A percentile compares a stretch with the other conserved stretches of the same genome.
phyloP scores from a whole-genome alignment of 1,139 yeast species.

The Saccharomycopsis hybrid region DNA sequence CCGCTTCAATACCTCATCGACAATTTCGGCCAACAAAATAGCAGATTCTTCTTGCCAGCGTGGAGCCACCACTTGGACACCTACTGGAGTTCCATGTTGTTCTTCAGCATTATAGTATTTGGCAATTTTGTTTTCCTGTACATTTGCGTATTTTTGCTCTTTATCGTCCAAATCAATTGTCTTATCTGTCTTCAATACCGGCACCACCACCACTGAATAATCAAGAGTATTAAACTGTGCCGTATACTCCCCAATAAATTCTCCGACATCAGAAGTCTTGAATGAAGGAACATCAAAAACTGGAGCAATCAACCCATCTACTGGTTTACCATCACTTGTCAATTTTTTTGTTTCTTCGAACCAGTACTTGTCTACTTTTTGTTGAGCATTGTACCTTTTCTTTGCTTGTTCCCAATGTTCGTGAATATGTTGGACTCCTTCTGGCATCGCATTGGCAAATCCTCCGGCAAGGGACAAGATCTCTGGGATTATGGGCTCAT shows the following conservation, averaged over 20 bases:
- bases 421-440: slow-evolving; percentile 40
- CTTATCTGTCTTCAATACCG: slow-evolving; percentile 51
- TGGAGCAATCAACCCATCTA: slow-evolving; percentile 46
- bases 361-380: slow-evolving; percentile 35
- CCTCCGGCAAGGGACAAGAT: slow-evolving; percentile 47
- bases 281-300: slow-evolving; percentile 45
- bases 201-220: slow-evolving; percentile 51
- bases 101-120: slow-evolving; percentile 47
- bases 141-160: no score
- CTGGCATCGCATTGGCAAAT: slow-evolving; percentile 37
- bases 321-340: slow-evolving; percentile 34
- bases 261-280: slow-evolving; percentile 25
- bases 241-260: slow-evolving; percentile 36
- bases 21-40: slow-evolving; percentile 32
- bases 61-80: slow-evolving; percentile 55
- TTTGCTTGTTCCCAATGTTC: slow-evolving; percentile 40
- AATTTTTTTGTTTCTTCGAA: slow-evolving; percentile 33
- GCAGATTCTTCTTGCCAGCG: slow-evolving; percentile 60
- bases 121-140: no score
- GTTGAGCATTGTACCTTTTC: slow-evolving; percentile 33
- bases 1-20: not conserved
- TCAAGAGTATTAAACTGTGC: slow-evolving; percentile 54
- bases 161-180: slow-evolving; percentile 37
- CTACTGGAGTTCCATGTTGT: slow-evolving; percentile 59
- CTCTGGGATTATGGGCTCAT: slow-evolving; percentile 47